These are phyloP conservation scores for Curvularia eragrostidis DNA, from an alignment of 2,329 filamentous ascomycete genomes.

Conservation along the genomic window DNA sequence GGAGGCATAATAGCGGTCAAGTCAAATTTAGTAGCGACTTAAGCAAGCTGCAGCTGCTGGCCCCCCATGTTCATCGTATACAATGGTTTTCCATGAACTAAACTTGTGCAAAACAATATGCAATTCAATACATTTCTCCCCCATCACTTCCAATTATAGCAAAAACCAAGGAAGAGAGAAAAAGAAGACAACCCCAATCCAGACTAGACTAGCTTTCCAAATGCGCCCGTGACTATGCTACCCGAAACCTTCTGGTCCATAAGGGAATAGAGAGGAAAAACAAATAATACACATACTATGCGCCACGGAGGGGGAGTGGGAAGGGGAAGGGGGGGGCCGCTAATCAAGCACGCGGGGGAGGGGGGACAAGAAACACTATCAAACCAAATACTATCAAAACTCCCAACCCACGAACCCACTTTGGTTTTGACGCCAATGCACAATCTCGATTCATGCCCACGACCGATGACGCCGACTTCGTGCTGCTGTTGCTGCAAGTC, in stretches of 20 bases:
- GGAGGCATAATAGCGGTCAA: no score
- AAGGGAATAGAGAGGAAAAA: neutral
- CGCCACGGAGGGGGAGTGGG: neutral
- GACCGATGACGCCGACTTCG: slow-evolving; percentile 10
- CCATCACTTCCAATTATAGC: no score
- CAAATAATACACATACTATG: neutral
- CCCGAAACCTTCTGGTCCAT: neutral
- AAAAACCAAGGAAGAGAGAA: no score
- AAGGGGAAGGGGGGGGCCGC: no score
- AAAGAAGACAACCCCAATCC: neutral
- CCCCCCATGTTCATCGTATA: no score
- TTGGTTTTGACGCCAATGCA: slow-evolving; percentile 4
- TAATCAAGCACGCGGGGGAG: no score
- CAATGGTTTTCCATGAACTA: no score
- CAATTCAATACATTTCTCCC: no score
- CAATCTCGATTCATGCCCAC: slow-evolving; percentile 4
- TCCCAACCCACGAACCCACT: neutral
- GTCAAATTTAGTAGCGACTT: no score
- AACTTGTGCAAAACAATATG: neutral
- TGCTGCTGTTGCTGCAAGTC: neutral
- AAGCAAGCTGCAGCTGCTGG: no score
- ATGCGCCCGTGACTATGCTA: neutral
- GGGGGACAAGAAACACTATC: neutral
- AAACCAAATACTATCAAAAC: neutral
- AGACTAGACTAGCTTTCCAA: no score